These are phyloP conservation scores for Solanum neorickii DNA, from an alignment of 257 asterid genomes.

Conservation along the genomic window DNA sequence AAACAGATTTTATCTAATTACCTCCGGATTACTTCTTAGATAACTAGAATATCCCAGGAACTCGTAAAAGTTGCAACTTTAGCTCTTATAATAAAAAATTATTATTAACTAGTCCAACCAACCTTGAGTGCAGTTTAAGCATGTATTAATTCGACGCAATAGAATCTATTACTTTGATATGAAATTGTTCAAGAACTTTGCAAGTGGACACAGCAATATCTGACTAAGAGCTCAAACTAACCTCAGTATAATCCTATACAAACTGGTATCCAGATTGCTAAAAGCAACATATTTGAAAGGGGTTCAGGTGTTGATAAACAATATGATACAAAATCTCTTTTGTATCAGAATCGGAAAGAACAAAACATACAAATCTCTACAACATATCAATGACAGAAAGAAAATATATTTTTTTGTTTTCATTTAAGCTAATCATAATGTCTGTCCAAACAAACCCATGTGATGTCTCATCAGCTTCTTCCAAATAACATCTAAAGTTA, in stretches of 20 bases:
- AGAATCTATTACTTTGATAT: not conserved
- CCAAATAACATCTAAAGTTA: not conserved
- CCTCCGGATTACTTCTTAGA: not conserved
- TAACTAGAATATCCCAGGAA: not conserved
- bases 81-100: not conserved
- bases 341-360: not conserved
- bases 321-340: not conserved
- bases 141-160: not conserved
- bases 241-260: not conserved
- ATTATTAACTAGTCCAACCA: not conserved
- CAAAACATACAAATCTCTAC: not conserved
- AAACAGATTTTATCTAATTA: not conserved
- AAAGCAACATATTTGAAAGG: not conserved
- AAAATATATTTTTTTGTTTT: not conserved
- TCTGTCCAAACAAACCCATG: not conserved
- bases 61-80: not conserved
- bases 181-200: not conserved
- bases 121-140: not conserved
- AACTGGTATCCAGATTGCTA: not conserved
- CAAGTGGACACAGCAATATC: not conserved
- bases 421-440: not conserved
- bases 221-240: not conserved
- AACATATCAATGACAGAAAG: not conserved
- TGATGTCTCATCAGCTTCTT: not conserved
- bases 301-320: not conserved